Evolutionary conservation across 345 rosid species (phyloP), one percentile per base, ranked within the genome.

Genomic region (Conringia planisiliqua): DNA sequence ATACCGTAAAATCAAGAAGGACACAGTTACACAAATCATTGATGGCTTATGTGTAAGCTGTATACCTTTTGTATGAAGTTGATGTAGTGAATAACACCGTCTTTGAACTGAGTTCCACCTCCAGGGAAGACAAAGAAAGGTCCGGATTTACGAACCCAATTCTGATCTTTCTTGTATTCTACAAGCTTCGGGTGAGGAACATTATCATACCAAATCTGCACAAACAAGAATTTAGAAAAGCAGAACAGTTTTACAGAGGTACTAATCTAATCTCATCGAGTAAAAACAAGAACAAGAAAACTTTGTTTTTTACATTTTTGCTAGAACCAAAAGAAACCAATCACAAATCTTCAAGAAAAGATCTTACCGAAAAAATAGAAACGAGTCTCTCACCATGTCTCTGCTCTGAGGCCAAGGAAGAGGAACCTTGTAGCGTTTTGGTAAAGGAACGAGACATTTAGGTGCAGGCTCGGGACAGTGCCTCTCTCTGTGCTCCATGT

Each of bases 151-250:
- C 78, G 83, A 67, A 94, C 87, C 98, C 96, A 94, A 30, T 88
- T 87, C 76, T 94, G 98, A 35, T 94, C 93, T 78, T 91, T 91
- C 84, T 91, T 94, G 93, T 90, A 91, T 22, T 94, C 95, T 30
- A 94, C 95, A 48, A 94, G 96, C 88, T 91, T 91, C 30, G 90
- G 86, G 77, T 94, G 97, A 63, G 98, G 98, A 47, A 82, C 92
- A 71, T 91, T 94, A 65, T 78, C 74, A 47, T 87, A 87, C 96
- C 95, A 90, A 71, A 94, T 85, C 97, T 94, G 72, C 29, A 13
- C n/a, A 39, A 68, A 42, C 67, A 60, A 43, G 57, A 59, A 50
- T 22, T 39, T 42, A 60, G 11, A 47, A 51, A 59, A 46, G 29
- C 47, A 42, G 38, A 57, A 5, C 8, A 46, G 27, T 46, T 22